Percentiles rank a stretch among this genome's conserved stretches.
phyloP scores from a whole-genome alignment of 495 filamentous ascomycete species.

The Evansstolkia leycettana region DNA sequence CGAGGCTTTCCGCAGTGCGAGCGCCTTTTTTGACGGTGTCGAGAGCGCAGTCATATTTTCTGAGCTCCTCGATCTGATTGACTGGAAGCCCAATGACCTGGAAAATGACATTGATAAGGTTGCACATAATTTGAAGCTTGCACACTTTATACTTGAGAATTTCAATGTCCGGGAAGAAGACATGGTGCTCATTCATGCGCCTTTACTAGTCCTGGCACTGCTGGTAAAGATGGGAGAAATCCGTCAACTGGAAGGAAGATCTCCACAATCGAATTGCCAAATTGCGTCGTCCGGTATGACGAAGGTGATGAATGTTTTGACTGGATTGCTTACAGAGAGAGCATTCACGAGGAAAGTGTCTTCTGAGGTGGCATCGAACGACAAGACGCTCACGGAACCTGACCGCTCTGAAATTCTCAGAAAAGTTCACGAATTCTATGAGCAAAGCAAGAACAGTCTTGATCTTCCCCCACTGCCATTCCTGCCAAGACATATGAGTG shows the following conservation, averaged over 20 bases:
- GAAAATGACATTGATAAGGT: slow-evolving; percentile 35
- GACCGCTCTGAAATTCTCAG: slow-evolving; percentile 38
- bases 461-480: slow-evolving; percentile 43
- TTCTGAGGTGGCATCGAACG: slow-evolving; percentile 12
- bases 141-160: slow-evolving; percentile 68
- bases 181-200: slow-evolving; percentile 80
- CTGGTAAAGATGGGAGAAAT: slow-evolving; percentile 41
- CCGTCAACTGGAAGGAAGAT: slow-evolving; percentile 3
- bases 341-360: slow-evolving; percentile 43
- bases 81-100: slow-evolving; percentile 17
- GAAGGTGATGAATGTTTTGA: slow-evolving; percentile 21
- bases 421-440: slow-evolving; percentile 53
- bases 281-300: slow-evolving; percentile 16
- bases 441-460: slow-evolving; percentile 29
- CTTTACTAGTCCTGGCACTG: slow-evolving; percentile 55
- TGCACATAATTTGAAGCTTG: slow-evolving; percentile 44
- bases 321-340: slow-evolving; percentile 55
- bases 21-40: slow-evolving; percentile 92
- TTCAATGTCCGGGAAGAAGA: slow-evolving; percentile 96
- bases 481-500: slow-evolving; percentile 38
- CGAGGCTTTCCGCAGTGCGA: slow-evolving; percentile 88
- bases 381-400: slow-evolving; percentile 6
- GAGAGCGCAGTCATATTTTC: slow-evolving; percentile 89
- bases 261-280: slow-evolving; percentile 9
- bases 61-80: slow-evolving; percentile 49